A percentile compares a stretch with the other conserved stretches of the same genome.
These are phyloP conservation scores for Hyphopichia burtonii DNA, from an alignment of 1,139 yeast genomes.

Conservation along the genomic window DNA sequence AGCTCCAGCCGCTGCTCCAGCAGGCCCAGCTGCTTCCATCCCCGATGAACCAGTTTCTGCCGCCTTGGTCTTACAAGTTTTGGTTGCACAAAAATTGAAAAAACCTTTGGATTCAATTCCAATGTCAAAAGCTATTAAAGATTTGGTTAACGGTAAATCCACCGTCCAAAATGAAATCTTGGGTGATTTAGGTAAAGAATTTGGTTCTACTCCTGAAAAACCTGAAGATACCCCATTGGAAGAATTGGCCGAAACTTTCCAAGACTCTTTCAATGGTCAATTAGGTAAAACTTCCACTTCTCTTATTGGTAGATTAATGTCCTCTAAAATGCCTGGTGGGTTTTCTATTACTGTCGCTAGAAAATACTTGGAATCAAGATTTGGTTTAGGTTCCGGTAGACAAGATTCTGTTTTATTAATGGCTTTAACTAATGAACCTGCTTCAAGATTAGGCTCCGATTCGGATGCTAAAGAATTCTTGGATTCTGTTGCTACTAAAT, in stretches of 20 bases:
- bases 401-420: constrained; percentile 85
- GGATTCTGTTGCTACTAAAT: constrained; percentile 78
- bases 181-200: constrained; percentile 97
- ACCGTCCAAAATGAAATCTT: constrained; percentile 97
- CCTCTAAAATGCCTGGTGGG: constrained; percentile 99
- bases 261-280: constrained; percentile 82
- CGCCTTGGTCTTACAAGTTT: constrained; percentile 73
- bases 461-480: constrained; percentile 87
- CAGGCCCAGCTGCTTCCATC: constrained; percentile 78
- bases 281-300: constrained; percentile 93
- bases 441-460: constrained; percentile 81
- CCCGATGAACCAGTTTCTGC: constrained; percentile 93
- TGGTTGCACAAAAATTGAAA: constrained; percentile 94
- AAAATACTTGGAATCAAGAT: constrained; percentile 84
- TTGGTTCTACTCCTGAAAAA: constrained; percentile 96
- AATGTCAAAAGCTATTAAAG: constrained; percentile 90
- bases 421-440: constrained; percentile 88
- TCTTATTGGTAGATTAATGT: constrained; percentile 83
- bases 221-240: constrained; percentile 97
- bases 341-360: constrained; percentile 89
- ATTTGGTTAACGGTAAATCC: constrained; percentile 96
- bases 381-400: constrained; percentile 91
- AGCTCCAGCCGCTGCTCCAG: constrained; percentile 57
- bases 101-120: constrained; percentile 85
- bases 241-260: constrained; percentile 94